Evolutionary conservation across 257 asterid genomes (phyloP).

Genomic region (Nicotiana tabacum): DNA sequence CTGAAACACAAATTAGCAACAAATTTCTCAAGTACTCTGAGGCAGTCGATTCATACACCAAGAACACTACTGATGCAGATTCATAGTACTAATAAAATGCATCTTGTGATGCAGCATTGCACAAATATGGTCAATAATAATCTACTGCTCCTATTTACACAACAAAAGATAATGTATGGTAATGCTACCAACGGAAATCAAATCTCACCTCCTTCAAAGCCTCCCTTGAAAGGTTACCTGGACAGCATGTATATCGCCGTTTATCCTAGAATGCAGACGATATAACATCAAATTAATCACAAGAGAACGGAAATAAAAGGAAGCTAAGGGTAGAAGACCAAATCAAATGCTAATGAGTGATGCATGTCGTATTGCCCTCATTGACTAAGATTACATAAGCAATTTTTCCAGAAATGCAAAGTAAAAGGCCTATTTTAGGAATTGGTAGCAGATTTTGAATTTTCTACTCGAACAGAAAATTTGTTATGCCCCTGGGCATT

Average conservation of each 20-base stretch:
- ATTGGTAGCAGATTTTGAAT: background rate
- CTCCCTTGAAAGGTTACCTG: slow-evolving; percentile 57
- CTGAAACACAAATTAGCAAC: background rate
- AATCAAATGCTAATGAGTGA: background rate
- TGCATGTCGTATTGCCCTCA: background rate
- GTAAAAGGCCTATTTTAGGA: background rate
- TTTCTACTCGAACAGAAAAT: background rate
- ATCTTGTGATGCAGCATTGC: background rate
- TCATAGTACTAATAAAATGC: background rate
- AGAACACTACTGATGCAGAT: background rate
- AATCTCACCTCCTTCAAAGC: slow-evolving; percentile 53
- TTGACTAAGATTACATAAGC: background rate
- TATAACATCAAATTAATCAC: slow-evolving; percentile 6
- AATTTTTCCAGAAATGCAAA: background rate
- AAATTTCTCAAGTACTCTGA: background rate
- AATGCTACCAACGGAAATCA: background rate
- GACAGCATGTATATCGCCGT: slow-evolving; percentile 98
- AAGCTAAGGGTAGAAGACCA: background rate
- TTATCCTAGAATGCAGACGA: slow-evolving; percentile 49
- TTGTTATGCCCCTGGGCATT: background rate
- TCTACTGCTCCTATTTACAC: background rate
- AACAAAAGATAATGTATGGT: background rate
- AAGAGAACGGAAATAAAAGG: slow-evolving; percentile 2
- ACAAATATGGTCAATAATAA: background rate
- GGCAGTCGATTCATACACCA: background rate